phyloP scores from a whole-genome alignment of 106 monocot genomes.

The Xerophyta viscosa region DNA sequence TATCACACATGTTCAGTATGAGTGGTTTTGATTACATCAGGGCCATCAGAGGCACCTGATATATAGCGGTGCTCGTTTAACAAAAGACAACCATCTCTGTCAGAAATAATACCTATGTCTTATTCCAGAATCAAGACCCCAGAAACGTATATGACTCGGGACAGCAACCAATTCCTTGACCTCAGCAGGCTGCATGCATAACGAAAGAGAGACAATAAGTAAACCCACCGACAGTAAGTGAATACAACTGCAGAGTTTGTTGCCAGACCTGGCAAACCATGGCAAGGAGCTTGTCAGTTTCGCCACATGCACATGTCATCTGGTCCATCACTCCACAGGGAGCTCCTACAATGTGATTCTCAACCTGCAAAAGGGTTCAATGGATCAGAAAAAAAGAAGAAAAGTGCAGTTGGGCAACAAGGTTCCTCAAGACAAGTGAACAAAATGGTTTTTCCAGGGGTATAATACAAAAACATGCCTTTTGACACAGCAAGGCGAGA shows the following conservation, averaged over 20 bases:
- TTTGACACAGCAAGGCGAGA: conserved; percentile 89
- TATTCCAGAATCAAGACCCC: conserved; percentile 99
- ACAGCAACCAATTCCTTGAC: conserved; percentile 82
- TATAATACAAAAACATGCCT: conserved; percentile 24
- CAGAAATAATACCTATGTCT: conserved; percentile 57
- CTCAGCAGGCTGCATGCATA: conserved; percentile 90
- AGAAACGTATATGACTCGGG: conserved; percentile 88
- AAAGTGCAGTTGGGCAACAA: too few species aligned
- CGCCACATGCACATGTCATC: conserved; percentile 97
- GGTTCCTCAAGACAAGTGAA: too few species aligned
- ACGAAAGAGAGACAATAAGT: conserved; percentile 3
- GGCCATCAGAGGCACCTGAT: too few species aligned
- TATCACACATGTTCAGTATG: too few species aligned
- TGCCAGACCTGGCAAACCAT: conserved; percentile 89
- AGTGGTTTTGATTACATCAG: too few species aligned
- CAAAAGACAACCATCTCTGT: not conserved
- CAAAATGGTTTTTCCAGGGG: too few species aligned
- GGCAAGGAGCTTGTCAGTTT: conserved; percentile 95
- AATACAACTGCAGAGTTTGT: not conserved
- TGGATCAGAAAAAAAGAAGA: not conserved
- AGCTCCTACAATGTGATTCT: conserved; percentile 92
- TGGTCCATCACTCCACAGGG: conserved; percentile 99
- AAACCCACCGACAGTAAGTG: not conserved
- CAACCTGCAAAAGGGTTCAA: conserved; percentile 45
- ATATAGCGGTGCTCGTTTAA: too few species aligned